phyloP scores from a whole-genome alignment of 257 asterid species.

The Rubia yunnanensis region DNA sequence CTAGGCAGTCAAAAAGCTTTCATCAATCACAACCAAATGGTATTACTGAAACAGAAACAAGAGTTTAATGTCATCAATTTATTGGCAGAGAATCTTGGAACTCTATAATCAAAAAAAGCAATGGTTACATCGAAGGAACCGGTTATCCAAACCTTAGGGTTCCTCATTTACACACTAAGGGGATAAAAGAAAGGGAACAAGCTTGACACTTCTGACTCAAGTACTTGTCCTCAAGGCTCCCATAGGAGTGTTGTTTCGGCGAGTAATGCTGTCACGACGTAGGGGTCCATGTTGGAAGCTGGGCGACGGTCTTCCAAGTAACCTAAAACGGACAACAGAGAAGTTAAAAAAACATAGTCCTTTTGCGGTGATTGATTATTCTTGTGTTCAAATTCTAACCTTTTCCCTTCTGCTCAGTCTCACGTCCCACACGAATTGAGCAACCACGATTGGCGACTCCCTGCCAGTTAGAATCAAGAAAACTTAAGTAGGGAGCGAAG shows the following conservation, averaged over 20 bases:
- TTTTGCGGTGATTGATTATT: background rate
- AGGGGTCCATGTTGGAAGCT: constrained; percentile 99
- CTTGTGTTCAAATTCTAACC: constrained; percentile 22
- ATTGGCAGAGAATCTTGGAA: constrained; percentile 18
- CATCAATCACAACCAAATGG: background rate
- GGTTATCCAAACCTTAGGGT: constrained; percentile 22
- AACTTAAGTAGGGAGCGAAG: background rate
- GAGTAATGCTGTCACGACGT: constrained; percentile 70
- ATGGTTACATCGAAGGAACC: constrained; percentile 20
- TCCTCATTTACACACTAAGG: constrained; percentile 35
- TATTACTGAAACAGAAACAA: background rate
- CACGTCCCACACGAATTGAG: constrained; percentile 99
- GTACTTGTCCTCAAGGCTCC: constrained; percentile 53
- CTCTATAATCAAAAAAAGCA: constrained; percentile 12
- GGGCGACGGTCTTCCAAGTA: constrained; percentile 98
- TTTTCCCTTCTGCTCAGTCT: constrained; percentile 86
- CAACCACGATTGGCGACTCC: constrained; percentile 99
- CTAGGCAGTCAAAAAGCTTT: background rate
- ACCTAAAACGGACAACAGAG: constrained; percentile 30
- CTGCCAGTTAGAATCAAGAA: constrained; percentile 28
- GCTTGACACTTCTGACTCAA: constrained; percentile 70
- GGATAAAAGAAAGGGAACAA: constrained; percentile 15
- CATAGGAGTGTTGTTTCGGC: constrained; percentile 87
- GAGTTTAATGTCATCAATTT: constrained; percentile 10
- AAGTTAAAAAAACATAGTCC: background rate